Evolutionary conservation across 805 yeast genomes (phyloP), one percentile per base, ranked within the genome.

Genomic region (Grigorovia transvaalensis): DNA sequence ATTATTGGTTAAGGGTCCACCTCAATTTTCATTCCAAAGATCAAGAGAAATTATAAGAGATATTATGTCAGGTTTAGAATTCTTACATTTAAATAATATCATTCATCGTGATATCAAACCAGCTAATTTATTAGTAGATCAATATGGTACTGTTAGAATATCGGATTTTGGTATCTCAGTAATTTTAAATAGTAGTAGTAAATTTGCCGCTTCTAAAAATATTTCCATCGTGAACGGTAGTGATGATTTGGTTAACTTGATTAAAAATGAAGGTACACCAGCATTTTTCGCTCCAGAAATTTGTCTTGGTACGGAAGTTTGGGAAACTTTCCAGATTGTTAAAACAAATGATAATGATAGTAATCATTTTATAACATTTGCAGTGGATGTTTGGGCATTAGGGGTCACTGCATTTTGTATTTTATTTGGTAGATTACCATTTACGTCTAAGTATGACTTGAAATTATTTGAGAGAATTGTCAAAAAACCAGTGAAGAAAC

Each of bases 241-340:
- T 29, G 42, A 46, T 2, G 74, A 78, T 57, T 96, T 89, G 55
- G 71, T 82, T 51, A 97, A 91, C 59, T 73, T 91, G 55, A 95
- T 96, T 1, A 91, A 90, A 67, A 91, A 98, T 0, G 98, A 95
- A 0, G 99, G 98, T 5, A 91, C 98, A 0, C 98, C 98, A 1
- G 97, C 96, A 0, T 91, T 91, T 66, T 84, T 89, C 61, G 96
- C 98, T 0, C 96, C 96, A 0, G 99, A 93, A 65, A 74, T 90
- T 47, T 90, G 96, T 63, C 75, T 76, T 50, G 82, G 86, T 0
- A 65, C 62, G 40, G 66, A 63, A 20, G 60, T 65, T 3, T 53
- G 55, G 38, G 57, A 53, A 17, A 57, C 59, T 50, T 63, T 54
- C 44, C 51, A 55, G 19, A 48, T 60, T 18, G 40, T 50, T 11